Evolutionary conservation across 2,329 filamentous ascomycete species (phyloP).

Genomic region (Trichoderma sp.): DNA sequence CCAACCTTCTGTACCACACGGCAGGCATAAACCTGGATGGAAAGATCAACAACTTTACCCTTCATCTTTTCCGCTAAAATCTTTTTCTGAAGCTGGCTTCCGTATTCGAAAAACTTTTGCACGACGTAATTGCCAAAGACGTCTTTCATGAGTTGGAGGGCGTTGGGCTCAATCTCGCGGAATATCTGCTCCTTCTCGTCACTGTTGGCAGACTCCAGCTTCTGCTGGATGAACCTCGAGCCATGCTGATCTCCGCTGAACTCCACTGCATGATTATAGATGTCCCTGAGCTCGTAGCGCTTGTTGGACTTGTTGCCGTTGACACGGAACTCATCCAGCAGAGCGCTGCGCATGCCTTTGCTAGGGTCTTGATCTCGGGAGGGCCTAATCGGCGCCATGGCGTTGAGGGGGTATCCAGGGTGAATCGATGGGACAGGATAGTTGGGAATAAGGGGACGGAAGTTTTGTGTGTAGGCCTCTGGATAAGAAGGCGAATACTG

Average conservation of each 20-base stretch:
- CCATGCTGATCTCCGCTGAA: conserved; percentile 96
- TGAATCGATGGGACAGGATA: conserved; percentile 35
- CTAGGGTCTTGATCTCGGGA: conserved; percentile 57
- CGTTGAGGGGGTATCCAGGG: conserved; percentile 30
- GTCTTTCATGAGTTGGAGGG: conserved; percentile 87
- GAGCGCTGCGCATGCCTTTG: conserved; percentile 62
- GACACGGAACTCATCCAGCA: conserved; percentile 76
- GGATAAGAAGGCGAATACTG: conserved; percentile 38
- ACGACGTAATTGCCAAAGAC: conserved; percentile 98
- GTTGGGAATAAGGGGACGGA: conserved; percentile 32
- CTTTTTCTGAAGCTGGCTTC: conserved; percentile 90
- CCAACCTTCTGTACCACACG: conserved; percentile 89
- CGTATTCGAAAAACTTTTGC: conserved; percentile 96
- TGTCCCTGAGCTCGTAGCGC: conserved; percentile 82
- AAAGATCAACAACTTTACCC: conserved; percentile 75
- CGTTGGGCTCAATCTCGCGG: conserved; percentile 78
- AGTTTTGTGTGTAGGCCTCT: conserved; percentile 36
- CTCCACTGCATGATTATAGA: conserved; percentile 83
- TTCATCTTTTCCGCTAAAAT: conserved; percentile 83
- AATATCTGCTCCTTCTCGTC: conserved; percentile 94
- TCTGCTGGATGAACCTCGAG: conserved; percentile 91
- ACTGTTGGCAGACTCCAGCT: conserved; percentile 87
- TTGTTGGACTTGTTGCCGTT: conserved; percentile 64
- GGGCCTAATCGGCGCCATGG: conserved; percentile 32
- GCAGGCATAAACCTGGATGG: conserved; percentile 87